Percentiles rank a stretch among this genome's conserved stretches.
phyloP scores from a whole-genome alignment of 2,329 filamentous ascomycete genomes.

The Phyllosticta citriasiana region DNA sequence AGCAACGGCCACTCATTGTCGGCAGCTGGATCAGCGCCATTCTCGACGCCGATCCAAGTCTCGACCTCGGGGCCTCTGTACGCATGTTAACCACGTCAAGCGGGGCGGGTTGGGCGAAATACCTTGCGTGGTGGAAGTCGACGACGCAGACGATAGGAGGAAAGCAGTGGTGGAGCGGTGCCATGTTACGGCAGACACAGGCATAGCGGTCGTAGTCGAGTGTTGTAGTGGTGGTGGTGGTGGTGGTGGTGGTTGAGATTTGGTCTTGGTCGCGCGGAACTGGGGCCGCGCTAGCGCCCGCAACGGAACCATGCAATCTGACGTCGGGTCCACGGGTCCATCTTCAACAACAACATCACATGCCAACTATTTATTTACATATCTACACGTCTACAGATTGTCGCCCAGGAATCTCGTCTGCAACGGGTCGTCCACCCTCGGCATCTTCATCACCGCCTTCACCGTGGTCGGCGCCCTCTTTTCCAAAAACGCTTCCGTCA shows the following conservation, averaged over 20 bases:
- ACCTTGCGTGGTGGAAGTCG: constrained; percentile 44
- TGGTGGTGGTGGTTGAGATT: neutral
- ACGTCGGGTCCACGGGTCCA: too few species aligned
- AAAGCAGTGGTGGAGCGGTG: constrained; percentile 20
- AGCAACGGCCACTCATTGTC: constrained; percentile 86
- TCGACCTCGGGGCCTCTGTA: constrained; percentile 81
- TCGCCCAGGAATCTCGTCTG: constrained; percentile 20
- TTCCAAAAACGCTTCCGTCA: constrained; percentile 22
- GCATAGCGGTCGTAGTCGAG: constrained; percentile 1
- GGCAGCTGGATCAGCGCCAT: constrained; percentile 65
- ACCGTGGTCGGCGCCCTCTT: constrained; percentile 29
- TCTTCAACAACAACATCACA: too few species aligned
- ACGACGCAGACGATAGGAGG: constrained; percentile 41
- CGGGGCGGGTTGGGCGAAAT: constrained; percentile 6
- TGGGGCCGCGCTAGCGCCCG: too few species aligned
- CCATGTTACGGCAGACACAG: constrained; percentile 1
- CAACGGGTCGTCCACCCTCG: constrained; percentile 21
- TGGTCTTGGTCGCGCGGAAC: too few species aligned
- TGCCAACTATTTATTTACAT: neutral
- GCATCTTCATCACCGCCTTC: constrained; percentile 36
- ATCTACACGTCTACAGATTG: neutral
- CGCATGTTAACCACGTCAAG: neutral
- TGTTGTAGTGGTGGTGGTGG: neutral
- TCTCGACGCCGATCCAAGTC: constrained; percentile 70
- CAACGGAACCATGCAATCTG: too few species aligned